Evolutionary conservation across 164 flowering plant species (phyloP), one percentile per base, ranked within the genome.

Genomic region (Tinospora cordifolia): DNA sequence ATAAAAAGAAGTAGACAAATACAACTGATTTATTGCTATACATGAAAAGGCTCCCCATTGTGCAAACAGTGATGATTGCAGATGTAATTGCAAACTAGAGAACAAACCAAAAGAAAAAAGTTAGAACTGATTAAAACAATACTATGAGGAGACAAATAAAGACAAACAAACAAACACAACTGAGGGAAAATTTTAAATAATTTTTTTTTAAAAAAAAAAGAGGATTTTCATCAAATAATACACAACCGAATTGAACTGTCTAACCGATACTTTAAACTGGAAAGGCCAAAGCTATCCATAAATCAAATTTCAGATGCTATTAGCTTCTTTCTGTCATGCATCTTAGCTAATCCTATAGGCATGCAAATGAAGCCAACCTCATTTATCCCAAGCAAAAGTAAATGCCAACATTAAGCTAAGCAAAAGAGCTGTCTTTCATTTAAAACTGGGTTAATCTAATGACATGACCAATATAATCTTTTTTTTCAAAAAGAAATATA

Each of bases 21-120:
- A 94, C 99, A 87, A 94, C 78, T 25, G 97, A 79, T 81, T 88
- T 87, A 75, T 94, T 89, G 71, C 99, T 94, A 73, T 90, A 92
- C 84, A 83, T 79, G 85, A 94, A 94, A 72, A 94, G 89, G 78
- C 81, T 88, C 69, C 80, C 72, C 96, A 89, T 89, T 19, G 99
- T 88, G 86, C 91, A 87, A 65, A 77, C 83, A n/a, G 98, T 90
- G 65, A 94, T 86, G 59, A 90, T 79, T 71, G 80, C 92, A 72
- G 98, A 85, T 22, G 97, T 84, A 65, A 92, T 54, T 66, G 96
- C 97, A 83, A 94, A 92, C 99, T 94, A 96, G 80, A 82, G 62
- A 75, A 60, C 13, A 49, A 69, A 71, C 41, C 58, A 49, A 38
- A 27, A 34, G 9, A 6, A 36, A 57, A 73, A 62, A 47, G 44